Evolutionary conservation across 257 asterid genomes (phyloP).

Genomic region (Cruciata laevipes): DNA sequence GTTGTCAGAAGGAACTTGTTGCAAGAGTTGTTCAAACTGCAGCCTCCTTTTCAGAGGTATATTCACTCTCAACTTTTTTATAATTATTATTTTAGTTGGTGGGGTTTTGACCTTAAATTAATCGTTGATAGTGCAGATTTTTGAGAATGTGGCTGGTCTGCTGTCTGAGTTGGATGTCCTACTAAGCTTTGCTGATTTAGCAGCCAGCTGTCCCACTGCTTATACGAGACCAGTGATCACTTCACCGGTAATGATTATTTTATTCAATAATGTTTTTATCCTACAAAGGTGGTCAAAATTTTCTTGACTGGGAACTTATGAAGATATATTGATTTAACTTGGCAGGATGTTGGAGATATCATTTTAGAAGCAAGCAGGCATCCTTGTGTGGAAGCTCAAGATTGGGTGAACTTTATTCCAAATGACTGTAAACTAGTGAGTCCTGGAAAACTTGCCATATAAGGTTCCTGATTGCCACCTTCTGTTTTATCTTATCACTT

Average conservation of each 20-base stretch:
- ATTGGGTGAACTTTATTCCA: conserved; percentile 97
- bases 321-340: conserved; percentile 17
- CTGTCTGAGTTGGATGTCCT: conserved; percentile 93
- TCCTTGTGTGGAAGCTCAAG: conserved; percentile 99
- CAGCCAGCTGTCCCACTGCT: conserved; percentile 75
- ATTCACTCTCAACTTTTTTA: not conserved
- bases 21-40: conserved; percentile 85
- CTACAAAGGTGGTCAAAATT: not conserved
- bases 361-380: conserved; percentile 90
- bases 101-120: conserved; percentile 10
- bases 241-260: conserved; percentile 47
- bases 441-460: conserved; percentile 12
- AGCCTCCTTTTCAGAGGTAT: conserved; percentile 80
- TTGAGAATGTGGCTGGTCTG: conserved; percentile 61
- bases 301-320: conserved; percentile 13
- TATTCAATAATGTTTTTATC: conserved; percentile 6
- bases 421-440: conserved; percentile 93
- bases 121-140: conserved; percentile 47
- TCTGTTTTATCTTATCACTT: conserved; percentile 13
- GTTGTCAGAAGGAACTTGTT: conserved; percentile 89
- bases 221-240: conserved; percentile 80
- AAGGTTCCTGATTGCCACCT: conserved; percentile 16
- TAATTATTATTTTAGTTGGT: not conserved
- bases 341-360: conserved; percentile 83
- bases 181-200: conserved; percentile 96